A percentile compares a stretch with the other conserved stretches of the same genome.
These are phyloP conservation scores for Phytophthora pluvialis DNA, from an alignment of 352 stramenopile genomes.

Conservation along the genomic window DNA sequence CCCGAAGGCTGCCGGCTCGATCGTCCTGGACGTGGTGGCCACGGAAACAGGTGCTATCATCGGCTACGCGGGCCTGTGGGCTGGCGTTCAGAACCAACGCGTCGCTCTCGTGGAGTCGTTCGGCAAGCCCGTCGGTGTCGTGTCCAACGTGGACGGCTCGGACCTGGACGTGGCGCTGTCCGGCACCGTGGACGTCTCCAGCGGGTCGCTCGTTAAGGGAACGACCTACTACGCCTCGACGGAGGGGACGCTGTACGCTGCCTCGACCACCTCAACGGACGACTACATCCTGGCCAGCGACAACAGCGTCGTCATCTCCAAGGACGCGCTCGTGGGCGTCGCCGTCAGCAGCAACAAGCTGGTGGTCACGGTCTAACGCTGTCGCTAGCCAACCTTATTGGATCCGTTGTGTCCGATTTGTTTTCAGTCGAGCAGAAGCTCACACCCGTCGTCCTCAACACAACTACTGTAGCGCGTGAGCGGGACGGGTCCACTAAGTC, in stretches of 20 bases:
- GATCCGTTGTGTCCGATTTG: conserved; percentile 20
- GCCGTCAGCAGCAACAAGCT: conserved; percentile 69
- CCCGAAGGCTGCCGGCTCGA: conserved; percentile 52
- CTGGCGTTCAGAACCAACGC: conserved; percentile 64
- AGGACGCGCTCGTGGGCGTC: conserved; percentile 74
- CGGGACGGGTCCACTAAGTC: conserved; percentile 15
- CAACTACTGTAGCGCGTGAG: conserved; percentile 5
- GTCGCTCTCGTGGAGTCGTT: conserved; percentile 76
- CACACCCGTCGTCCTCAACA: conserved; percentile 1
- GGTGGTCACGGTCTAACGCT: conserved; percentile 54
- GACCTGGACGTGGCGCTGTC: conserved; percentile 68
- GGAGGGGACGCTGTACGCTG: conserved; percentile 61
- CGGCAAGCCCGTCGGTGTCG: conserved; percentile 74
- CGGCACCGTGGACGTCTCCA: conserved; percentile 61
- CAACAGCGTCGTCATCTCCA: conserved; percentile 80
- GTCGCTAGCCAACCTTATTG: background rate
- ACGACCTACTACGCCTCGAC: conserved; percentile 75
- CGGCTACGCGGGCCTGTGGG: conserved; percentile 65
- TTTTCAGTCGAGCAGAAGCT: background rate
- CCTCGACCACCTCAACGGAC: conserved; percentile 53
- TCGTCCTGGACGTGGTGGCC: conserved; percentile 68
- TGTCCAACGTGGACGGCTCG: conserved; percentile 60
- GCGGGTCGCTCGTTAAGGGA: conserved; percentile 42
- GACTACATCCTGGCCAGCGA: conserved; percentile 70
- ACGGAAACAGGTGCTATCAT: conserved; percentile 61